These are phyloP conservation scores for Neonectria faginata DNA, from an alignment of 2,329 filamentous ascomycete genomes.

Conservation along the genomic window DNA sequence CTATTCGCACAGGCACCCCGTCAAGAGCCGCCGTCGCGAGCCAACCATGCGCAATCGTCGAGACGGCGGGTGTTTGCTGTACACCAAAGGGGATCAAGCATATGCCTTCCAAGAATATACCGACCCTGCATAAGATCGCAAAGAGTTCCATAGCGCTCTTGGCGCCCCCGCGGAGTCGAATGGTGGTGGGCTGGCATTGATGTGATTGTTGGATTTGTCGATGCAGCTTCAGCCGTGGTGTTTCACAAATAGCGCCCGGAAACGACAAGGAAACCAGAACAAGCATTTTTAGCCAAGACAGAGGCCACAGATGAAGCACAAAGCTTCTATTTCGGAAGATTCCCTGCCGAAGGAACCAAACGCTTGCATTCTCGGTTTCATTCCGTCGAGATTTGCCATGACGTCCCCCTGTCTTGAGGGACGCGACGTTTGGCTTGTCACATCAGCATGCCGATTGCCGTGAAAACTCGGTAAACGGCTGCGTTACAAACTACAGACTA, in stretches of 20 bases:
- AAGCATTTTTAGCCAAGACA: background rate
- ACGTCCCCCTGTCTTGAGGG: background rate
- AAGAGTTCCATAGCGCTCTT: background rate
- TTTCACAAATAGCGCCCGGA: constrained; percentile 11
- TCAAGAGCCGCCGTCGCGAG: background rate
- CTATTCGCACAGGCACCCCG: background rate
- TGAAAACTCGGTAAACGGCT: background rate
- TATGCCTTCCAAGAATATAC: background rate
- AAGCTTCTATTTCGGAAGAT: background rate
- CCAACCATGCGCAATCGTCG: background rate
- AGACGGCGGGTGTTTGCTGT: background rate
- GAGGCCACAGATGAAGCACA: background rate
- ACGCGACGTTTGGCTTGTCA: background rate
- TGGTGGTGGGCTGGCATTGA: background rate
- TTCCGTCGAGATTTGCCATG: background rate
- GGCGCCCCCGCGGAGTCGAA: background rate
- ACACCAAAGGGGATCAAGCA: background rate
- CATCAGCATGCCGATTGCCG: background rate
- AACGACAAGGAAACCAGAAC: constrained; percentile 1
- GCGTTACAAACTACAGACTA: background rate
- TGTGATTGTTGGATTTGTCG: background rate
- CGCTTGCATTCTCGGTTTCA: background rate
- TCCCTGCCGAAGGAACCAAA: background rate
- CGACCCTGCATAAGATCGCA: background rate
- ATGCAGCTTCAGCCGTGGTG: constrained; percentile 10